Base-by-base conservation (phyloP, 768 basidiomycete species). In the Sutorius australiensis region DNA sequence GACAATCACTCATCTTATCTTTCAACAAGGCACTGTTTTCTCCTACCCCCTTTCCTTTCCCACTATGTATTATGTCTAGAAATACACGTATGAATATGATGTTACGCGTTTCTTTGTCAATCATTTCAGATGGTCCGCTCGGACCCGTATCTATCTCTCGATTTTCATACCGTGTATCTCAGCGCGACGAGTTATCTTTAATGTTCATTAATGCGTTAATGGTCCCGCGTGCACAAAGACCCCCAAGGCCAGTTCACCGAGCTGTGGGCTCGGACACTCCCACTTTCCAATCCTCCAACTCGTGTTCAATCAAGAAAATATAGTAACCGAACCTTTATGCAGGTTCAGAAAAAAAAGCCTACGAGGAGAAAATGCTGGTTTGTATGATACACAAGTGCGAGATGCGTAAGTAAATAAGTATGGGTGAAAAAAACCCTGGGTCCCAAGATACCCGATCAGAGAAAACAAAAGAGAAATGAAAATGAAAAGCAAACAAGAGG, bases 321-420 rank as follows among this genome's bases (percentile, higher is more conserved):
- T 24, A 24, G 24, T 24, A 24, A 24, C 24, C 24, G 4, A 24
- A 24, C 24, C 24, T 24, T 24, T 24, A 24, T 24, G 24, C 24
- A 24, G 24, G 24, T 2, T 24, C 24, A 34, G 34, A 19, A 19
- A 16, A 31, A 10, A 21, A 33, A 12, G 41, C 27, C 34, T 21
- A 17, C 24, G 27, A 7, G 17, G 14, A 47, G 14, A 40, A 28
- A 36, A 51, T 57, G 64, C 48, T 30, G 34, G 39, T 40, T 30
- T 13, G 36, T 57, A 57, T 50, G 50, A 46, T 64, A 59, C 62
- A 64, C 14, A 51, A 49, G 44, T 44, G 53, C 47, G 9, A 24
- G 52, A 54, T 59, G 54, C 31, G 45, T 59, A 30, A 46, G 53
- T 49, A 48, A 51, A 60, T 67, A 67, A 51, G 62, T 65, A 67